Evolutionary conservation across 1,139 yeast species (phyloP).

Genomic region (Geotrichum phurueaensis): DNA sequence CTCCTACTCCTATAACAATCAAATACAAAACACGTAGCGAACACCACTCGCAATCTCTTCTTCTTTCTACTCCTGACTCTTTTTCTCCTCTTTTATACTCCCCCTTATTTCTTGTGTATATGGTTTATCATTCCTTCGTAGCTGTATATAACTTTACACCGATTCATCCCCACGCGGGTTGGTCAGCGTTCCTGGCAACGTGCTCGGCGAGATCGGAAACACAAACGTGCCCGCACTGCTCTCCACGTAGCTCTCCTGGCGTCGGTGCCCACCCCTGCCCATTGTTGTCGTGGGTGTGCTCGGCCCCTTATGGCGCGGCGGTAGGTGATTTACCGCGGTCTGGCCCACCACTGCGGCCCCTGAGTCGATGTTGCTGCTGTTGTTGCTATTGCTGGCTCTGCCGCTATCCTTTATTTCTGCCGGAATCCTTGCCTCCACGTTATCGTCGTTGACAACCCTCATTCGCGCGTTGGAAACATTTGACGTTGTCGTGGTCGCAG

Average conservation of each 20-base stretch:
- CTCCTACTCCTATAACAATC: no score
- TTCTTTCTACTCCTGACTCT: neutral
- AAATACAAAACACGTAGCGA: neutral
- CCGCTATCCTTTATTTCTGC: neutral
- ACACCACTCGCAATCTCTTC: neutral
- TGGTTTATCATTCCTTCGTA: neutral
- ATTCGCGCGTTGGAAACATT: neutral
- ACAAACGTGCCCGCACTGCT: conserved; percentile 15
- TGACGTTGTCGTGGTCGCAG: neutral
- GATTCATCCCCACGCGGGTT: conserved; percentile 2
- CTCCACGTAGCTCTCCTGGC: conserved; percentile 11
- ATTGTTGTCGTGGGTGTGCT: neutral
- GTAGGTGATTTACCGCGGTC: neutral
- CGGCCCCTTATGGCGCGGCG: neutral
- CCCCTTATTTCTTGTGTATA: neutral
- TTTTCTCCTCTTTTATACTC: neutral
- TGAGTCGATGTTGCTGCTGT: neutral
- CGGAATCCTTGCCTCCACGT: neutral
- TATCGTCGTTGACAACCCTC: neutral
- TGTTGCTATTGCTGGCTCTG: neutral
- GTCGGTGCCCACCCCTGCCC: neutral
- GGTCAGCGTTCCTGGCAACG: conserved; percentile 2
- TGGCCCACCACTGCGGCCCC: neutral
- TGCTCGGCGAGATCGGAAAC: conserved; percentile 11
- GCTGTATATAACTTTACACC: neutral